Evolutionary conservation across 371 early-diverging fungal genomes (phyloP).

Genomic region (Vairimorpha apis): DNA sequence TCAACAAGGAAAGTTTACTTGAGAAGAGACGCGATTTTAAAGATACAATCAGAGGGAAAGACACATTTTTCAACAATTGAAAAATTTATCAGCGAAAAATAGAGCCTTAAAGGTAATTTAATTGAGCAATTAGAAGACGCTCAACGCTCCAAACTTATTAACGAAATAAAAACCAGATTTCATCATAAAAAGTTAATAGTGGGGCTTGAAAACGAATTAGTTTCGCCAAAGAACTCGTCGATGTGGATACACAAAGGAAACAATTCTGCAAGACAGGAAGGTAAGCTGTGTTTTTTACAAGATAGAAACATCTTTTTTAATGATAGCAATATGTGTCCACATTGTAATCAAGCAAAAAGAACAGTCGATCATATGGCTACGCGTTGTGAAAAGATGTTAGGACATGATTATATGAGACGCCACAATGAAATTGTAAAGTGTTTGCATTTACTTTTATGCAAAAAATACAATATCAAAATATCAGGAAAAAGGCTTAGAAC

Average conservation of each 20-base stretch:
- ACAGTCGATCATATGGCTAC: not conserved
- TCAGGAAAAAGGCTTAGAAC: not conserved
- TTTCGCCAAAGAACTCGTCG: not conserved
- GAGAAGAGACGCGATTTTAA: not conserved
- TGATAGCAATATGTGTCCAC: not conserved
- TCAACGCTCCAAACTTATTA: not conserved
- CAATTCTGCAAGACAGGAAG: not conserved
- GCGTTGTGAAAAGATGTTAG: not conserved
- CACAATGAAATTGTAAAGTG: constrained; percentile 7
- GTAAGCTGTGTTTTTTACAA: not conserved
- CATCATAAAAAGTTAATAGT: not conserved
- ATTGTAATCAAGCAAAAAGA: not conserved
- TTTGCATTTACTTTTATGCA: not conserved
- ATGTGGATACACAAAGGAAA: not conserved
- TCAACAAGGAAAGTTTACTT: not conserved
- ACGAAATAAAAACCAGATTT: not conserved
- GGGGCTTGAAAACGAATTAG: not conserved
- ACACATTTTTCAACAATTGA: not conserved
- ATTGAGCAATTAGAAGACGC: not conserved
- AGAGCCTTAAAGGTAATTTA: not conserved
- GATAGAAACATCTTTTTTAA: not conserved
- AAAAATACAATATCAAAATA: not conserved
- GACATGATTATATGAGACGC: not conserved
- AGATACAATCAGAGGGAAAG: not conserved
- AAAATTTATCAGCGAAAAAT: not conserved